These are phyloP conservation scores for Acrocalymma vagum DNA, from an alignment of 2,329 filamentous ascomycete genomes.

Conservation along the genomic window DNA sequence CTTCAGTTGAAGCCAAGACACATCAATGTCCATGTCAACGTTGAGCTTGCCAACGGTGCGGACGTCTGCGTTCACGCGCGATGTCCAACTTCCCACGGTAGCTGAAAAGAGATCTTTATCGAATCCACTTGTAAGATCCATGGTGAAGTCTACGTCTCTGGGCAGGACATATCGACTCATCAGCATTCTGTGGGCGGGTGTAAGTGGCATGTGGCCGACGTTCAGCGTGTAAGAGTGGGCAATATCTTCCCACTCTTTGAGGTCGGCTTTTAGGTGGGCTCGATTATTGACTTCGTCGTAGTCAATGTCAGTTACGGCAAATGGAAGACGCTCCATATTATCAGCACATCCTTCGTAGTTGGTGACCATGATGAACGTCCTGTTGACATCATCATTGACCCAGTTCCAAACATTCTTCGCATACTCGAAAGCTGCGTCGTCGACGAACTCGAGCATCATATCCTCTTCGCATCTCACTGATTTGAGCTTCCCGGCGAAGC, in stretches of 20 bases:
- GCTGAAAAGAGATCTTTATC: constrained; percentile 14
- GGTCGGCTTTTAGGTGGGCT: constrained; percentile 17
- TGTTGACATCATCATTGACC: constrained; percentile 25
- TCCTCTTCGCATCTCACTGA: constrained; percentile 23
- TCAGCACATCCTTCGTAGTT: constrained; percentile 19
- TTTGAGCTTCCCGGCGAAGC: constrained; percentile 22
- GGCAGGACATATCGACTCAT: constrained; percentile 15
- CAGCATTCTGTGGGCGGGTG: constrained; percentile 10
- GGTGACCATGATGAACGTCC: constrained; percentile 28
- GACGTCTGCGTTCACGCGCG: constrained; percentile 10
- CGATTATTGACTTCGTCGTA: constrained; percentile 20
- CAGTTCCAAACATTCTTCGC: constrained; percentile 26
- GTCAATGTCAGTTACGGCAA: constrained; percentile 18
- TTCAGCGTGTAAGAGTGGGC: constrained; percentile 26
- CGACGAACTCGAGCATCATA: constrained; percentile 24
- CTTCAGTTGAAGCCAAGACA: constrained; percentile 6
- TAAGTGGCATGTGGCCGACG: constrained; percentile 17
- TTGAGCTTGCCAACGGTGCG: constrained; percentile 19
- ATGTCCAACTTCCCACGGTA: constrained; percentile 11
- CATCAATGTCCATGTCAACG: constrained; percentile 22
- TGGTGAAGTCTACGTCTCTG: constrained; percentile 13
- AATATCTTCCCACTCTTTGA: constrained; percentile 23
- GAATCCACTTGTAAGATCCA: constrained; percentile 12
- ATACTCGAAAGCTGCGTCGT: constrained; percentile 21
- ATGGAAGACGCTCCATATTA: constrained; percentile 22